Evolutionary conservation across 768 basidiomycete species (phyloP).

Genomic region (Bullera alba): DNA sequence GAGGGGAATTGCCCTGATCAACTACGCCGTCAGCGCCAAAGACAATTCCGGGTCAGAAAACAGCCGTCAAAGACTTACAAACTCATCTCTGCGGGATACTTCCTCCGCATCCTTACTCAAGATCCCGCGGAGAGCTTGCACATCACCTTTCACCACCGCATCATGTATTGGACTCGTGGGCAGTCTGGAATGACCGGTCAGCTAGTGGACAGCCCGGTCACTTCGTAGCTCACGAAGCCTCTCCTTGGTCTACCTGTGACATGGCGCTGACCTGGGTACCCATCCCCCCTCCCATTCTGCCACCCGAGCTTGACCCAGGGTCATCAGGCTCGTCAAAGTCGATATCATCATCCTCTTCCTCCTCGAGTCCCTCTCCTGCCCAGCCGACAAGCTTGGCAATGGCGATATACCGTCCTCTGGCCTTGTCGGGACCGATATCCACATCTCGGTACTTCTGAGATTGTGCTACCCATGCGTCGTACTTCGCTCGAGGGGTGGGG

Average conservation of each 20-base stretch:
- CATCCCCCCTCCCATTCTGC: conserved; percentile 11
- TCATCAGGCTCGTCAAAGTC: conserved; percentile 16
- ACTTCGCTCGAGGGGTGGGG: conserved; percentile 35
- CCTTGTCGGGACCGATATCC: conserved; percentile 1
- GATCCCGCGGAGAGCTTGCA: conserved; percentile 49
- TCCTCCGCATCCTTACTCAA: conserved; percentile 48
- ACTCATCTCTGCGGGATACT: conserved; percentile 63
- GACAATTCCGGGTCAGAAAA: background rate
- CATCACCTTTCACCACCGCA: conserved; percentile 58
- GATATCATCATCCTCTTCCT: conserved; percentile 14
- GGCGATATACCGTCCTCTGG: conserved; percentile 31
- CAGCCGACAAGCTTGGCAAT: conserved; percentile 36
- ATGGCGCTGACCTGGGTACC: conserved; percentile 33
- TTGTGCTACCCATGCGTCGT: conserved; percentile 35
- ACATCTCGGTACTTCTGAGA: conserved; percentile 5
- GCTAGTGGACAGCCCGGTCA: background rate
- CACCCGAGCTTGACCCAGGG: background rate
- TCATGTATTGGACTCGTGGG: conserved; percentile 51
- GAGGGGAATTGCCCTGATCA: conserved; percentile 71
- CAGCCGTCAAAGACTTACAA: conserved; percentile 53
- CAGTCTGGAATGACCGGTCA: background rate
- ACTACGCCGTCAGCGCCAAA: background rate
- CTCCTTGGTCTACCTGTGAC: conserved; percentile 8
- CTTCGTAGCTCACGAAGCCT: conserved; percentile 3
- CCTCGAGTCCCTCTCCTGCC: conserved; percentile 5